Base-by-base conservation (phyloP, 208 protist genomes). In the Angomonas deanei region DNA sequence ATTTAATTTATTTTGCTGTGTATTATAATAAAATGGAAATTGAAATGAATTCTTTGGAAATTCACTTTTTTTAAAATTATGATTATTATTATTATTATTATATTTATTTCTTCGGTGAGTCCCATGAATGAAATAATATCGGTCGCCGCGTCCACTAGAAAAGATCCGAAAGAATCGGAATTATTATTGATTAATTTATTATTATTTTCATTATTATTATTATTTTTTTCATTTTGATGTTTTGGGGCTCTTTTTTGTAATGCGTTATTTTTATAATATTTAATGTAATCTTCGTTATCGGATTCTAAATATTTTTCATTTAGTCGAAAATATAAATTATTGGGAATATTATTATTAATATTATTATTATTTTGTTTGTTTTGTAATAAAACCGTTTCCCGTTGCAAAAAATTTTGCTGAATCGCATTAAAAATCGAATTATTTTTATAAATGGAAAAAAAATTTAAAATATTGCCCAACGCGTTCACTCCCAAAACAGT, bases 201-300 rank as follows among this genome's bases (percentile, higher is more conserved):
- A 53, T 53, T 53, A 53, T 53, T 53, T 27, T 53, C 19, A 17
- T 53, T 53, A 28, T n/a, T 53, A 26, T 53, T 53, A 17, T 26
- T 53, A 28, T 53, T 53, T 27, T 53, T 53, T 27, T 53, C 8
- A 28, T 53, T 53, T 47, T 19, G n/a, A 39, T 21, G 24, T 11
- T n/a, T 49, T 47, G 17, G 11, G 31, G 21, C 1, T 30, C 11
- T 58, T 36, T 42, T 26, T 52, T 31, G 31, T 13, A 57, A 53
- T 39, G n/a, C 24, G 13, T 17, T 55, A 70, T n/a, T 24, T 64
- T 30, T n/a, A 60, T 47, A 61, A 62, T 28, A 68, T 42, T 26
- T 34, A 11, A 28, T 61, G 4, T 23, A n/a, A 0, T 53, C 23
- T 13, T 53, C 23, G 19, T 50, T 62, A 24, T 62, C 13, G 27